Conservation (phyloP, 1,284 basidiomycete genomes). For the Marasmius fiardii region DNA sequence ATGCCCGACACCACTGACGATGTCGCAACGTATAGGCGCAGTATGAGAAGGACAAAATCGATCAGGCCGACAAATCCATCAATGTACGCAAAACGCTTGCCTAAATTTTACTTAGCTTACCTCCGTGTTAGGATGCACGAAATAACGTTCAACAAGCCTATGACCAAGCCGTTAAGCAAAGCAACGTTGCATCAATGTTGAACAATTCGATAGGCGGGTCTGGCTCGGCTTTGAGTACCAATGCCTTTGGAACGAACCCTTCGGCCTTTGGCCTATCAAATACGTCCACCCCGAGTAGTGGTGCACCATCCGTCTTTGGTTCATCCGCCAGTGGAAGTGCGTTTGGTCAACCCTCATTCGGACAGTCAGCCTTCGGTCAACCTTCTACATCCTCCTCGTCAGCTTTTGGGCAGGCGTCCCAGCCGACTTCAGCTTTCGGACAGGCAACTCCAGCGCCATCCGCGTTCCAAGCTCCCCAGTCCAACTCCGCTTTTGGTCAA, state of each 20-base stretch:
- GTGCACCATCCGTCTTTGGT: constrained; percentile 18
- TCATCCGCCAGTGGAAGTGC: constrained; percentile 12
- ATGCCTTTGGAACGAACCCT: constrained; percentile 7
- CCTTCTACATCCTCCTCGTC: constrained; percentile 22
- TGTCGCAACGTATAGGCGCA: constrained; percentile 34
- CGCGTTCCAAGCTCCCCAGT: constrained; percentile 28
- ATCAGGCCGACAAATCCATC: constrained; percentile 35
- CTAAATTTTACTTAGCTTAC: neutral
- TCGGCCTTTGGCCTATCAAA: constrained; percentile 7
- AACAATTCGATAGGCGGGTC: constrained; percentile 8
- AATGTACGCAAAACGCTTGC: neutral
- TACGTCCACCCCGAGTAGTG: constrained; percentile 14
- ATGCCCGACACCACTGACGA: constrained; percentile 14
- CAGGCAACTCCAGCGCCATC: constrained; percentile 33
- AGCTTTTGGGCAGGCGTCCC: constrained; percentile 39
- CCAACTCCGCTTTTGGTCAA: constrained; percentile 11
- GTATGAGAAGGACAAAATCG: constrained; percentile 53
- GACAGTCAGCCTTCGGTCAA: constrained; percentile 19
- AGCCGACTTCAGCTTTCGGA: constrained; percentile 35
- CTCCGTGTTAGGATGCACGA: constrained; percentile 36
- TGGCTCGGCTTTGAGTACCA: neutral
- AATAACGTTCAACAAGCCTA: constrained; percentile 46
- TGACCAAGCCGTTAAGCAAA: constrained; percentile 48
- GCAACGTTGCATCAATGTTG: constrained; percentile 16
- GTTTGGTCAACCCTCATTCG: constrained; percentile 20